Percentiles rank a stretch among this genome's conserved stretches.
These are phyloP conservation scores for Acacia pycnantha DNA, from an alignment of 331 rosid genomes.

Conservation along the genomic window DNA sequence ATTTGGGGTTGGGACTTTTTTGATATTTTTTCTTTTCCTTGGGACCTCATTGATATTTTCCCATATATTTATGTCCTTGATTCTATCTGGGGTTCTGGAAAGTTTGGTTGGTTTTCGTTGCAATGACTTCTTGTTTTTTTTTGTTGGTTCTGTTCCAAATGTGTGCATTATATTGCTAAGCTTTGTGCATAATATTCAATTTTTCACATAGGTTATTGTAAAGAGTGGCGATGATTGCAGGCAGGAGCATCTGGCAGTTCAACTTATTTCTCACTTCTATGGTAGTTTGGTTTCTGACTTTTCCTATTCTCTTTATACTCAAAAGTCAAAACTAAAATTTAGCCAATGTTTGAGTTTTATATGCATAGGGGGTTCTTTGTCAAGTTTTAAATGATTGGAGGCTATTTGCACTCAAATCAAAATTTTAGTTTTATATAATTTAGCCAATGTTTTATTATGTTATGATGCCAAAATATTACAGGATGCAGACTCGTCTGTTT, in stretches of 20 bases:
- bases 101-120: conserved; percentile 20
- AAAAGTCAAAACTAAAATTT: background rate
- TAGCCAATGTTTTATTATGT: conserved; percentile 22
- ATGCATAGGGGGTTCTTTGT: background rate
- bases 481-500: conserved; percentile 16
- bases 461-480: conserved; percentile 18
- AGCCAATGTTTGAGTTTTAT: background rate
- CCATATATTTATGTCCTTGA: conserved; percentile 6
- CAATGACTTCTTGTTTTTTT: conserved; percentile 15
- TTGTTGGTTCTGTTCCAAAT: background rate
- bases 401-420: background rate
- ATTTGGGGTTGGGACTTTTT: no score
- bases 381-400: background rate
- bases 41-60: no score
- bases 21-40: no score
- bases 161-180: conserved; percentile 14
- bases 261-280: conserved; percentile 95
- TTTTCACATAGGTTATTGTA: conserved; percentile 68
- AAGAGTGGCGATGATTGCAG: conserved; percentile 99
- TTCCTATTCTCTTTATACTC: conserved; percentile 24
- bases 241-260: conserved; percentile 99
- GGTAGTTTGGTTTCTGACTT: conserved; percentile 49
- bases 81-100: conserved; percentile 14
- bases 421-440: background rate
- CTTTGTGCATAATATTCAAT: conserved; percentile 22